Base-by-base conservation (phyloP, 2,329 filamentous ascomycete species). In the Talaromyces marneffei region DNA sequence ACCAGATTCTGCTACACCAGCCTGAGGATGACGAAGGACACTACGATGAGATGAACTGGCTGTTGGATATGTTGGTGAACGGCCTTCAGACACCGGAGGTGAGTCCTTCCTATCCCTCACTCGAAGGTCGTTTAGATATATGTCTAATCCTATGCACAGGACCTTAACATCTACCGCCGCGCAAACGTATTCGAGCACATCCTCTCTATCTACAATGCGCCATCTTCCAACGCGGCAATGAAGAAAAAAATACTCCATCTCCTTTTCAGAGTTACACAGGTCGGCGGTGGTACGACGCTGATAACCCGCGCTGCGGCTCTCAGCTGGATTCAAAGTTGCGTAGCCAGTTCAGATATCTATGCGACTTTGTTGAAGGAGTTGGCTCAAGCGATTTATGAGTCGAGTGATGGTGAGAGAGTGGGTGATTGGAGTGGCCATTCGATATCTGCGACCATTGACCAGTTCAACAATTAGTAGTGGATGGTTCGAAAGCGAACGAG, bases 261-360 rank as follows among this genome's bases (percentile, higher is more conserved):
- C 14, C 63, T 95, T 16, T 87, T 87, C 68, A 82, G 88, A 42
- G 86, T 87, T 2, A 86, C 85, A 0, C 82, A 81, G 50, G 83
- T 92, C 33, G 83, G 86, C 1, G 91, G 90, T 0, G 91, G 89
- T 72, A 90, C 87, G 4, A 93, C 89, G n/a, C 79, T 96, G 50
- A 82, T 91, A 39, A 95, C 91, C 1, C 81, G 92, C 61, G 87
- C 88, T 46, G 90, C 89, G 16, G 78, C 89, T 20, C 72, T 93
- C 58, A 87, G 83, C 66, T 96, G 91, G 92, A 79, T 93, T 8
- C 82, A 87, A 62, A 82, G 83, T 62, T 84, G 85, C 67, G 72
- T 83, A 37, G 81, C 80, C 3, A 74, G 74, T 48, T 79, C 82
- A 16, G 82, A 84, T 65, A 75, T 73, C 0, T 72, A 71, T 60